Evolutionary conservation across 2,329 filamentous ascomycete species (phyloP), one percentile per base, ranked within the genome.

Genomic region (Ramichloridium luteum): DNA sequence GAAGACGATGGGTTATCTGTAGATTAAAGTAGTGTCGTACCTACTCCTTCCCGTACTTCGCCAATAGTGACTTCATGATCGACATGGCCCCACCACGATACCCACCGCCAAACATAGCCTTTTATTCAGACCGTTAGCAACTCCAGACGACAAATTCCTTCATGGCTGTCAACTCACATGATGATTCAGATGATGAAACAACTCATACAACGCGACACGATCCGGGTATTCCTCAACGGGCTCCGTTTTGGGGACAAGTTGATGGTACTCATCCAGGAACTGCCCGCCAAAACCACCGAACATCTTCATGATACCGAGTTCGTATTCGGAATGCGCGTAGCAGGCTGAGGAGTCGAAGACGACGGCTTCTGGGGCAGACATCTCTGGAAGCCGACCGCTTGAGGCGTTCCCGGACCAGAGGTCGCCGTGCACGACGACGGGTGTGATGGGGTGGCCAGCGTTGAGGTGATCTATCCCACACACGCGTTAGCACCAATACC

Each of bases 281-380:
- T 50, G 55, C 0, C 55, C 47, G 1, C 75, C 75, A 56, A 92
- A 93, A 0, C 88, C 88, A 0, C 86, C 86, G 67, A 94, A 96
- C 85, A 94, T 93, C 31, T 70, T 72, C 85, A 94, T 94, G 44
- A 93, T 93, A 1, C 88, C 88, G 31, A 93, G 61, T 45, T 94
- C 88, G 55, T 78, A 94, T 61, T 96, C 88, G 2, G 70, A 79
- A 53, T 94, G 86, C 2, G 78, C 83, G 50, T 92, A 94, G 41
- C 80, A 80, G 25, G 74, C 70, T 2, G 78, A 79, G 0, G 85
- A 75, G 51, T 94, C 88, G 50, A 76, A 94, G 1, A 93, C 72
- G 1, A 93, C 73, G 42, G 85, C 77, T 43, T 86, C 80, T 0
- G 65, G 58, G 1, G 62, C 66, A 0, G 66, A 64, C 23, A 58